phyloP scores from a whole-genome alignment of 495 filamentous ascomycete genomes.

The Letharia lupina region DNA sequence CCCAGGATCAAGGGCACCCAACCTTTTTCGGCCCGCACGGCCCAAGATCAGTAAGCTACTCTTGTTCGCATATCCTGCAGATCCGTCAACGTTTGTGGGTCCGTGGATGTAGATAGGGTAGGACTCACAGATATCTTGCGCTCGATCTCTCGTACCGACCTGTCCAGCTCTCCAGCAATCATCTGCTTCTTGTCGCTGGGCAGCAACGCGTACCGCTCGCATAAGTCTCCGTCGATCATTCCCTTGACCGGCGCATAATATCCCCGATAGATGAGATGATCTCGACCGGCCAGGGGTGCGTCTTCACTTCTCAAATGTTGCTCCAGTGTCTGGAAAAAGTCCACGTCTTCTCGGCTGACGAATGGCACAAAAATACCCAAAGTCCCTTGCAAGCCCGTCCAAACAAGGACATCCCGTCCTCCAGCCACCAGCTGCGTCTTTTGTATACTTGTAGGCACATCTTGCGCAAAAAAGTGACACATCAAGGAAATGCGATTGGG shows the following conservation, averaged over 20 bases:
- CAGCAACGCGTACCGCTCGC: slow-evolving; percentile 78
- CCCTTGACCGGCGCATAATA: slow-evolving; percentile 98
- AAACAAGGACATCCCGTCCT: slow-evolving; percentile 83
- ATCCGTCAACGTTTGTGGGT: slow-evolving; percentile 24
- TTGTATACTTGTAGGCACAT: slow-evolving; percentile 82
- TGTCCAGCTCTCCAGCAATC: slow-evolving; percentile 88
- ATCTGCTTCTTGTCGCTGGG: slow-evolving; percentile 81
- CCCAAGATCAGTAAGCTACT: slow-evolving; percentile 60
- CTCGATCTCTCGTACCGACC: slow-evolving; percentile 85
- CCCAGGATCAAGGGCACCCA: not conserved
- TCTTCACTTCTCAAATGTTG: slow-evolving; percentile 76
- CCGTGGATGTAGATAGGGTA: not conserved
- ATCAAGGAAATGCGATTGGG: slow-evolving; percentile 76
- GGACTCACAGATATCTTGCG: slow-evolving; percentile 79
- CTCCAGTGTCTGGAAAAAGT: slow-evolving; percentile 94
- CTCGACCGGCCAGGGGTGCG: slow-evolving; percentile 77
- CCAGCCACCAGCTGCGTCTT: slow-evolving; percentile 87
- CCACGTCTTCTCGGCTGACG: slow-evolving; percentile 79
- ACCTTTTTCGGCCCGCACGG: not conserved
- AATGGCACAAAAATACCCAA: slow-evolving; percentile 90
- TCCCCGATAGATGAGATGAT: slow-evolving; percentile 87
- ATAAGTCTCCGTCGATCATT: slow-evolving; percentile 95
- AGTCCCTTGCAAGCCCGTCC: slow-evolving; percentile 90
- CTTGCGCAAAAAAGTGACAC: slow-evolving; percentile 81
- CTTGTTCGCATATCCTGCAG: slow-evolving; percentile 75